These are phyloP conservation scores for Hypoxylon sp. DNA, from an alignment of 2,329 filamentous ascomycete genomes.

Conservation along the genomic window DNA sequence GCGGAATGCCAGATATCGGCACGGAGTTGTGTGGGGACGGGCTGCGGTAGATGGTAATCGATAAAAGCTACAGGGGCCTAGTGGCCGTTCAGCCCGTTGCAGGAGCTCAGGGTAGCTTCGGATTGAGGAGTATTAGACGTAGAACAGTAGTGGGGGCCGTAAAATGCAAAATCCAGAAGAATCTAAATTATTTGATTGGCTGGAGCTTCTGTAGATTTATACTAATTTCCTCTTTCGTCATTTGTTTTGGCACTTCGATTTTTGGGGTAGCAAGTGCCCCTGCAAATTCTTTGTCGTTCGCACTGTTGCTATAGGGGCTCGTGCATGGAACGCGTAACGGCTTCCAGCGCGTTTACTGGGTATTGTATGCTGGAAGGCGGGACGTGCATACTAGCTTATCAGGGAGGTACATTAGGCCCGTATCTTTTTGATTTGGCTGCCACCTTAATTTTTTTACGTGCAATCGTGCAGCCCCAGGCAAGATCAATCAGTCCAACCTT, in stretches of 20 bases:
- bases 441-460: constrained; percentile 29
- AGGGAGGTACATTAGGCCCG: constrained; percentile 16
- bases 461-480: constrained; percentile 37
- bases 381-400: constrained; percentile 25
- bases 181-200: constrained; percentile 41
- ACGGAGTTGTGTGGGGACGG: constrained; percentile 13
- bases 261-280: neutral
- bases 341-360: constrained; percentile 33
- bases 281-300: constrained; percentile 6
- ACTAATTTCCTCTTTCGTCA: constrained; percentile 33
- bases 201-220: constrained; percentile 7
- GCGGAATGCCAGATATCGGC: constrained; percentile 7
- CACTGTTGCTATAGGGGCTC: constrained; percentile 16
- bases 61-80: constrained; percentile 13
- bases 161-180: constrained; percentile 15
- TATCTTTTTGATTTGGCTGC: constrained; percentile 27
- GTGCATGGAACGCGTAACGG: constrained; percentile 37
- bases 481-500: constrained; percentile 46
- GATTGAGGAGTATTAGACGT: neutral
- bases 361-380: constrained; percentile 25
- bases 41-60: constrained; percentile 14
- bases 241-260: constrained; percentile 31
- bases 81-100: neutral
- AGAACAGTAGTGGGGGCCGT: constrained; percentile 1
- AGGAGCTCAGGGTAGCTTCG: neutral